Evolutionary conservation across 768 basidiomycete genomes (phyloP), one percentile per base, ranked within the genome.

Genomic region (Leccinellum albellum): DNA sequence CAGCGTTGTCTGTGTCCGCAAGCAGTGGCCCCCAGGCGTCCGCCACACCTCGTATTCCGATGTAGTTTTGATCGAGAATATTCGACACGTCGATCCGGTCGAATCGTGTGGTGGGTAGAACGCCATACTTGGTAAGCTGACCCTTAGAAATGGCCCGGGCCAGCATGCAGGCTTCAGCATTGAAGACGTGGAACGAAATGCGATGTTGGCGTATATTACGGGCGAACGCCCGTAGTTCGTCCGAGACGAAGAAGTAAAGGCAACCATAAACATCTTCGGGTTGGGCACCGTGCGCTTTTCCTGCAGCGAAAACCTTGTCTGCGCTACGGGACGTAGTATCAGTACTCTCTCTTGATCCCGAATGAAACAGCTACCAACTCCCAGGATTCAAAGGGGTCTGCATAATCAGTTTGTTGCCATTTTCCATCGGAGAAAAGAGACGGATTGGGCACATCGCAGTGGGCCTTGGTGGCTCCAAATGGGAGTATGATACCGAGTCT

Each of bases 371-470:
- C 13, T 13, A 69, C 76, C 64, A 60, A 80, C 79, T 81, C 75
- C 81, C 81, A 84, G 20, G 78, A 78, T 33, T 71, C 72, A 1
- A 84, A 71, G 0, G 83, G 81, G 44, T 76, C 79, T 4, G 76
- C 71, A 31, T 65, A 69, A 33, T 76, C 74, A 15, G 66, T 62
- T 50, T 70, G 70, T 23, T 81, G 60, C 81, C 81, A 83, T 50
- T 71, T 64, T 12, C 82, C 80, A 50, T 72, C 56, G 4, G 74
- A 72, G 61, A 82, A 84, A 48, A 81, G 73, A 32, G 79, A 72
- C 17, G 78, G 52, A 49, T 82, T 82, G 0, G 76, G 71, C 1
- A 48, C 53, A 48, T 75, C 76, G 58, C 76, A 80, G 55, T 78
- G 73, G 0, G 72, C 71, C 29, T 73, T 73, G 8, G 64, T 33